Evolutionary conservation across 768 basidiomycete genomes (phyloP), one percentile per base, ranked within the genome.

Genomic region (Pilatotrama ljubarskyi): DNA sequence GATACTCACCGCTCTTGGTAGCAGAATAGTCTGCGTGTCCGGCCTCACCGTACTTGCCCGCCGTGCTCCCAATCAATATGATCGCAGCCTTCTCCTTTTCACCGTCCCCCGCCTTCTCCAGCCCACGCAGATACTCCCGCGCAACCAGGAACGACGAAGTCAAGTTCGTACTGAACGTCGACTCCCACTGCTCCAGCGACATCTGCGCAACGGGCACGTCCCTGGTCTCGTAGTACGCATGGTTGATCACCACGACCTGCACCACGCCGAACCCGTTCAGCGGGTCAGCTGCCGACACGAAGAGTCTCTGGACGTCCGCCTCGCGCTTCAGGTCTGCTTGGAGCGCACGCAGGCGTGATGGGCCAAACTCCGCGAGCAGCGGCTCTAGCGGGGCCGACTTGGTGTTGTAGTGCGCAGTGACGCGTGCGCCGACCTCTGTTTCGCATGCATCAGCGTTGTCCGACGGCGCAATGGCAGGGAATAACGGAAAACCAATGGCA

Each of bases 31-130:
- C 87, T 0, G 81, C 82, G 68, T 88, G 83, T 3, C 81, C 81
- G 0, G 81, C 81, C 70, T 90, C 88, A 17, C 89, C 90, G 62
- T 81, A 87, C 72, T 87, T 88, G 1, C 90, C 90, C 2, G 88
- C 81, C 0, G 84, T 85, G 62, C 86, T 87, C 11, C 90, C 90
- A 50, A 91, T 80, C 38, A 91, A 71, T 2, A 90, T 75, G 29
- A 92, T 80, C 14, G 80, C 75, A 0, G 85, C 85, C 62, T 83
- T 81, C 10, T 80, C 80, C 68, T 82, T 86, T 15, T 74, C 70
- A 0, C 69, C 66, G 1, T 24, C 75, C 68, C 20, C 43, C 14
- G 74, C 79, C 0, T 51, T 29, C 56, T 73, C 74, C 29, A 91
- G 69, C 4, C 75, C 74, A 9, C 72, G 73, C 49, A 91, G 64